phyloP scores from a whole-genome alignment of 2,329 filamentous ascomycete genomes.

The Blumeriella jaapii region DNA sequence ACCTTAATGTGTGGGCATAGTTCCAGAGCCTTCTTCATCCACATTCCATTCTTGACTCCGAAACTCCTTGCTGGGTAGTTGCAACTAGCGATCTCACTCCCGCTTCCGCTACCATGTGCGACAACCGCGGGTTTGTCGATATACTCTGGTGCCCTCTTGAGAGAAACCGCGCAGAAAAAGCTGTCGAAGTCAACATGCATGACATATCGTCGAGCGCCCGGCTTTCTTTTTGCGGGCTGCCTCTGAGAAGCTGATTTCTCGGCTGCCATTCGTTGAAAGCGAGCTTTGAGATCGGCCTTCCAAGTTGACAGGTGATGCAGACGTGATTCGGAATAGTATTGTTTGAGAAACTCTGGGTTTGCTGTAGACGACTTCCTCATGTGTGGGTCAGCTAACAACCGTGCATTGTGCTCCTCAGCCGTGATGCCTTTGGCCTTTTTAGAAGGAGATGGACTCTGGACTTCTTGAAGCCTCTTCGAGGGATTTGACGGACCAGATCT shows the following conservation, averaged over 20 bases:
- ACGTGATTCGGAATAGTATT: conserved; percentile 90
- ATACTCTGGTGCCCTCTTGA: conserved; percentile 65
- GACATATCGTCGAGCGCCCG: conserved; percentile 65
- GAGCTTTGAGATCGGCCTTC: conserved; percentile 89
- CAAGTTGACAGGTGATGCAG: conserved; percentile 91
- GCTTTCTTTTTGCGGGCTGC: conserved; percentile 36
- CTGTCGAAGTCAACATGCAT: conserved; percentile 97
- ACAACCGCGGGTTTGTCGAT: conserved; percentile 74
- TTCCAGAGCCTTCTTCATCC: conserved; percentile 86
- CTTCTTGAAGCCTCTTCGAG: conserved; percentile 11
- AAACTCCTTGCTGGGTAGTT: conserved; percentile 84
- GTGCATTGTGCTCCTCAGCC: conserved; percentile 85
- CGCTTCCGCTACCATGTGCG: conserved; percentile 73
- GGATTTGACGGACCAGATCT: background rate
- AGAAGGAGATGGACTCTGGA: conserved; percentile 10
- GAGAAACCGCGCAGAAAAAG: conserved; percentile 91
- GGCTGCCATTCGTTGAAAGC: conserved; percentile 68
- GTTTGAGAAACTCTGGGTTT: conserved; percentile 85
- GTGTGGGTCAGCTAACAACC: conserved; percentile 71
- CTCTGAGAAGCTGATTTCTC: conserved; percentile 48
- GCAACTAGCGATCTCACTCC: conserved; percentile 93
- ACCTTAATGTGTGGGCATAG: conserved; percentile 79
- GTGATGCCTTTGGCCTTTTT: conserved; percentile 41
- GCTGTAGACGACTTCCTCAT: conserved; percentile 82
- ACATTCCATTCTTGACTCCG: conserved; percentile 96